These are phyloP conservation scores for Nicotiana attenuata DNA, from an alignment of 257 asterid genomes.

Conservation along the genomic window DNA sequence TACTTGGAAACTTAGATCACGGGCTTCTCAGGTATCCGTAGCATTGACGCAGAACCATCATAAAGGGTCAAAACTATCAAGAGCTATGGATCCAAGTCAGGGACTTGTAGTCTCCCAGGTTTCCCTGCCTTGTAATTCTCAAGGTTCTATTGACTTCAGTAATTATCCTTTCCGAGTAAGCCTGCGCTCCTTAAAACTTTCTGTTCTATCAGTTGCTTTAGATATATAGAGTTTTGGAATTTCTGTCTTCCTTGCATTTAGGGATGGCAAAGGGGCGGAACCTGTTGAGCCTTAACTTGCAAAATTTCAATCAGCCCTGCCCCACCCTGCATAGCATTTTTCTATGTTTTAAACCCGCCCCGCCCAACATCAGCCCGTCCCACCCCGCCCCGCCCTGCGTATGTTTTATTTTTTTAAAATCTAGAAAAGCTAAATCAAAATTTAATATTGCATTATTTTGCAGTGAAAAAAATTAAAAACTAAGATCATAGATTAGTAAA, in stretches of 20 bases:
- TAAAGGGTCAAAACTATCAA: conserved; percentile 57
- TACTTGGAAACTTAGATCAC: conserved; percentile 3
- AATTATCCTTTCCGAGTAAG: conserved; percentile 85
- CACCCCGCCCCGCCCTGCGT: too few species aligned
- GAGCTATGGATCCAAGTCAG: conserved; percentile 47
- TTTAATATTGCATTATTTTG: too few species aligned
- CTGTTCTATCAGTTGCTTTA: not conserved
- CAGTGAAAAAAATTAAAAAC: too few species aligned
- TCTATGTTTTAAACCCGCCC: too few species aligned
- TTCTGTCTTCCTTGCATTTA: not conserved
- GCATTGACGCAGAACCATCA: conserved; percentile 67
- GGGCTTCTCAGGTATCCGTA: conserved; percentile 52
- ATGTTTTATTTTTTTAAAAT: too few species aligned
- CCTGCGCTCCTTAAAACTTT: conserved; percentile 11
- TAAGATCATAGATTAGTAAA: too few species aligned
- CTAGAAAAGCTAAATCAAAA: too few species aligned
- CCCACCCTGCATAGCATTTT: too few species aligned
- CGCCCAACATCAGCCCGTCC: too few species aligned
- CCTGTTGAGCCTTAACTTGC: too few species aligned
- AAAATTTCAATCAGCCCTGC: too few species aligned
- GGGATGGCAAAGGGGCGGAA: too few species aligned
- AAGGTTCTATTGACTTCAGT: conserved; percentile 85
- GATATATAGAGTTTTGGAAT: not conserved
- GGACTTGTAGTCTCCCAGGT: conserved; percentile 78
- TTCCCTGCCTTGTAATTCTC: conserved; percentile 82